Evolutionary conservation across 345 rosid species (phyloP).

Genomic region (Orychophragmus violaceus): DNA sequence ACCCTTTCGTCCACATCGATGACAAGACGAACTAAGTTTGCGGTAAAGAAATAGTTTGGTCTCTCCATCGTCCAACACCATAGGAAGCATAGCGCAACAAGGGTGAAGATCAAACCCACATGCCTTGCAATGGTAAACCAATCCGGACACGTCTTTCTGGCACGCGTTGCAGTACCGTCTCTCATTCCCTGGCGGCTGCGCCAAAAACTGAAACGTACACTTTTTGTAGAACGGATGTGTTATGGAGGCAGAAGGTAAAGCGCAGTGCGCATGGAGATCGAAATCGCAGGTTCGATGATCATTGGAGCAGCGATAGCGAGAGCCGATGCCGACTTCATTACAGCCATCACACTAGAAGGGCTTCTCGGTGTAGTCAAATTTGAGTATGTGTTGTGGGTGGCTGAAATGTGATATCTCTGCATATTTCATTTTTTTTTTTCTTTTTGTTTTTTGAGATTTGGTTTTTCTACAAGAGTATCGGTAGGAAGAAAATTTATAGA

Average conservation of each 20-base stretch:
- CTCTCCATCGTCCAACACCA: constrained; percentile 73
- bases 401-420: constrained; percentile 64
- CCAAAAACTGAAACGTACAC: constrained; percentile 71
- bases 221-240: constrained; percentile 82
- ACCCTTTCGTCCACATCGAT: constrained; percentile 76
- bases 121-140: constrained; percentile 66
- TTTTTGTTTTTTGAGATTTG: not conserved
- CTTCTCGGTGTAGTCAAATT: constrained; percentile 49
- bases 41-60: constrained; percentile 58
- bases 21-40: constrained; percentile 68
- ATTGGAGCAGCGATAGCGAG: constrained; percentile 54
- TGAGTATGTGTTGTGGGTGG: constrained; percentile 72
- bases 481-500: constrained; percentile 8
- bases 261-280: constrained; percentile 85
- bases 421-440: constrained; percentile 46
- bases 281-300: constrained; percentile 41
- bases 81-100: constrained; percentile 86
- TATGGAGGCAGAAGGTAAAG: constrained; percentile 39
- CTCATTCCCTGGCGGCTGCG: constrained; percentile 51
- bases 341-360: constrained; percentile 97
- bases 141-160: constrained; percentile 63
- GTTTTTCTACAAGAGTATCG: not conserved
- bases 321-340: constrained; percentile 89
- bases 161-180: constrained; percentile 82
- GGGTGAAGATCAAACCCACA: constrained; percentile 97